A percentile compares a stretch with the other conserved stretches of the same genome.
These are phyloP conservation scores for Pythium sp. DNA, from an alignment of 352 stramenopile genomes.

Conservation along the genomic window DNA sequence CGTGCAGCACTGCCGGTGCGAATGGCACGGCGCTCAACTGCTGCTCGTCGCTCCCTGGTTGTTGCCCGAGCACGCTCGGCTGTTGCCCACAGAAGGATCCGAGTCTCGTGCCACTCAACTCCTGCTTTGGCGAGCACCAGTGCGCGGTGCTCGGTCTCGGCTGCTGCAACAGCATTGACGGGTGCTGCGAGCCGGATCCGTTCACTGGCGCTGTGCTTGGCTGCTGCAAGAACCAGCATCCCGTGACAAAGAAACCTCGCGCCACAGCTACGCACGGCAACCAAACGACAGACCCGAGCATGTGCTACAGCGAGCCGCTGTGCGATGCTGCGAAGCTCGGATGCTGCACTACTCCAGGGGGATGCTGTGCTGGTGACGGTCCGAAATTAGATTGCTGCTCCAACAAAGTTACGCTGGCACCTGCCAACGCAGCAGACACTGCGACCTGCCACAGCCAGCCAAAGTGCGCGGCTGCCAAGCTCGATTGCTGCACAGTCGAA, in stretches of 20 bases:
- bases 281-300: slow-evolving; percentile 8
- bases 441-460: slow-evolving; percentile 33
- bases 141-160: slow-evolving; percentile 53
- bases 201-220: slow-evolving; percentile 43
- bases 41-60: slow-evolving; percentile 65
- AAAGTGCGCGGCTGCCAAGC: slow-evolving; percentile 25
- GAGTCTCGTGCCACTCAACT: slow-evolving; percentile 39
- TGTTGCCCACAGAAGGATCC: slow-evolving; percentile 60
- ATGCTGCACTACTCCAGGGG: slow-evolving; percentile 37
- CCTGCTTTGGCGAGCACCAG: slow-evolving; percentile 61
- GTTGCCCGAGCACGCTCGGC: slow-evolving; percentile 57
- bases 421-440: neutral
- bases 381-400: slow-evolving; percentile 40
- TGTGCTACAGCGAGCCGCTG: slow-evolving; percentile 38
- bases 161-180: slow-evolving; percentile 71
- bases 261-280: slow-evolving; percentile 15
- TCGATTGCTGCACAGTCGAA: slow-evolving; percentile 33
- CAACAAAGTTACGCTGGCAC: slow-evolving; percentile 10
- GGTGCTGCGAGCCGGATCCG: slow-evolving; percentile 60
- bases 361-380: slow-evolving; percentile 43
- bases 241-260: slow-evolving; percentile 28
- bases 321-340: slow-evolving; percentile 43
- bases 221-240: slow-evolving; percentile 66
- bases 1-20: slow-evolving; percentile 45
- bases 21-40: slow-evolving; percentile 64